Evolutionary conservation across 768 basidiomycete genomes (phyloP).

Genomic region (Mycena epipterygia): DNA sequence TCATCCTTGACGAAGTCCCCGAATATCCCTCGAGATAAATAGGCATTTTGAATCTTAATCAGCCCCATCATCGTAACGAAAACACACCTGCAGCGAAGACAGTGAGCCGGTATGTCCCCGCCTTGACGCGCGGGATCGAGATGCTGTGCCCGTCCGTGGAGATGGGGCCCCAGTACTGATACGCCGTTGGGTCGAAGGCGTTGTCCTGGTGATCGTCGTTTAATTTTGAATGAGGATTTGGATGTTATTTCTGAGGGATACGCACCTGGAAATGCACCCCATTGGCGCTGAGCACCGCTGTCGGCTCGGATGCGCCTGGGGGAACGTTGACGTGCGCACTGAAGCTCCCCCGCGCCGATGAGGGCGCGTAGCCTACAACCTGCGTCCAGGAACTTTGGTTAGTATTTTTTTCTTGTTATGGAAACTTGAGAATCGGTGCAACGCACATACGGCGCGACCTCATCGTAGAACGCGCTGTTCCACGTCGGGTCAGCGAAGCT

Average conservation of each 20-base stretch:
- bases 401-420: too few relatives aligned
- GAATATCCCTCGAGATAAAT: slow-evolving; percentile 37
- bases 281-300: slow-evolving; percentile 42
- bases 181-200: slow-evolving; percentile 36
- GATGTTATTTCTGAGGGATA: too few relatives aligned
- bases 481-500: slow-evolving; percentile 39
- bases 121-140: slow-evolving; percentile 41
- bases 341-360: slow-evolving; percentile 37
- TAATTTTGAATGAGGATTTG: neutral
- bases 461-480: slow-evolving; percentile 45
- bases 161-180: slow-evolving; percentile 44
- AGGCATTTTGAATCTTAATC: neutral
- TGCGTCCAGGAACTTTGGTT: neutral
- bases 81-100: slow-evolving; percentile 35
- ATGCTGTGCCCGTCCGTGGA: slow-evolving; percentile 28
- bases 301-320: slow-evolving; percentile 30
- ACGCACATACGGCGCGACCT: slow-evolving; percentile 40
- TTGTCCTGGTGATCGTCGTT: slow-evolving; percentile 33
- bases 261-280: slow-evolving; percentile 34
- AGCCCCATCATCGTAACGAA: neutral
- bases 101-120: slow-evolving; percentile 44
- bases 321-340: slow-evolving; percentile 32
- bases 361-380: slow-evolving; percentile 40
- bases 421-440: too few relatives aligned
- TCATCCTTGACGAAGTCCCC: slow-evolving; percentile 43